Evolutionary conservation across 2,329 filamentous ascomycete genomes (phyloP).

Genomic region (Microsporum audouinii): DNA sequence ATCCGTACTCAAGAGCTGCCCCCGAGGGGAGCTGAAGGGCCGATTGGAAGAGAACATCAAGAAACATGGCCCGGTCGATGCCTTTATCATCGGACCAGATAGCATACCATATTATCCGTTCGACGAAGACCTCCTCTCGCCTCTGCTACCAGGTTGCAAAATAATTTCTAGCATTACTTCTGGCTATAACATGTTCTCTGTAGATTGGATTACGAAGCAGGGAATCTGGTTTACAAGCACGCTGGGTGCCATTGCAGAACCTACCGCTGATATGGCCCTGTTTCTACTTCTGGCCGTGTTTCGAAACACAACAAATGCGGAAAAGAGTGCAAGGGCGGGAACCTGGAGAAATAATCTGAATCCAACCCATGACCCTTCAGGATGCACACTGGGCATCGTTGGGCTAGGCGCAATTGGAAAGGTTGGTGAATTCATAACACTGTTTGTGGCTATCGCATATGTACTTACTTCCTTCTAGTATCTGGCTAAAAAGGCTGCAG

Average conservation of each 20-base stretch:
- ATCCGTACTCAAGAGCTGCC: constrained; percentile 29
- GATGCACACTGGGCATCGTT: constrained; percentile 38
- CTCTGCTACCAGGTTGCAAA: constrained; percentile 33
- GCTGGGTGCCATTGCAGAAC: constrained; percentile 42
- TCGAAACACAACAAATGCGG: constrained; percentile 36
- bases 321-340: constrained; percentile 29
- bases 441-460: not conserved
- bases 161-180: constrained; percentile 40
- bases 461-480: constrained; percentile 15
- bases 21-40: constrained; percentile 28
- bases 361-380: constrained; percentile 34
- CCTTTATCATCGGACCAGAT: constrained; percentile 41
- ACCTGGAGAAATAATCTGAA: constrained; percentile 29
- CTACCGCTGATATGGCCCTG: constrained; percentile 42
- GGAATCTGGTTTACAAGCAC: constrained; percentile 45
- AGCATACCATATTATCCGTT: constrained; percentile 41
- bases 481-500: constrained; percentile 30
- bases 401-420: constrained; percentile 41
- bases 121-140: constrained; percentile 33
- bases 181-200: constrained; percentile 39
- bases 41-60: constrained; percentile 29
- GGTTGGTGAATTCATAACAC: constrained; percentile 13
- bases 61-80: constrained; percentile 34
- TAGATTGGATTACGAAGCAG: constrained; percentile 32
- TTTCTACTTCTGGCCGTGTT: constrained; percentile 38